Base-by-base conservation (phyloP, 78 protist species). In the slime mould (Dictyostelium discoideum) region DNA sequence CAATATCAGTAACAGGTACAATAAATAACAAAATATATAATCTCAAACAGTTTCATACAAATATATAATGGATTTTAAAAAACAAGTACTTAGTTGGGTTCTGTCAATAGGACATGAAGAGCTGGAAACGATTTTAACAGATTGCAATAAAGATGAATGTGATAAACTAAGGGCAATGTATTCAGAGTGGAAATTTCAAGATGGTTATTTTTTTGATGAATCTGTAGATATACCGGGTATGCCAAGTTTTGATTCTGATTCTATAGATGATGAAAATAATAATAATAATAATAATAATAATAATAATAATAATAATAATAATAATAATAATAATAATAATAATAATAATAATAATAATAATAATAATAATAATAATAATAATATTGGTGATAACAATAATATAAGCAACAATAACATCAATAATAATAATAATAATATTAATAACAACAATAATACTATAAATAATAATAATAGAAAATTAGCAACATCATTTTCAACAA, bases 131-230 rank as follows among this genome's bases (percentile, higher is more conserved):
- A 80, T 90, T 6, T 73, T 90, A 50, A 90, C 95, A 26, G 95
- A 90, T 54, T 90, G 79, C n/a, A 90, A 90, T 72, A 80, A 90
- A 54, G 60, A 69, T 11, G 95, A 90, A 73, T 90, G 95, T 50
- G 95, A 90, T 22, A 90, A 90, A 54, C 84, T 90, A 8, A 60
- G 87, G 3, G 87, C 95, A 32, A 67, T 90, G 86, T 90, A 90
- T 82, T 14, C 72, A 10, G 86, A 82, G 11, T 90, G 88, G 95
- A 50, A 90, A 14, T 85, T 81, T 14, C 73, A 86, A 16, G 87
- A 82, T 82, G 87, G 95, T 22, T 65, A 65, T 37, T 90, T 90
- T 32, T 72, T 90, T 46, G 95, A 90, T 90, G 88, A 82, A 16
- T 90, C 86, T 48, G 93, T 73, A 42, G 83, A 87, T 74, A 86